These are phyloP conservation scores for Komagataella pastoris DNA, from an alignment of 805 yeast species.

Conservation along the genomic window DNA sequence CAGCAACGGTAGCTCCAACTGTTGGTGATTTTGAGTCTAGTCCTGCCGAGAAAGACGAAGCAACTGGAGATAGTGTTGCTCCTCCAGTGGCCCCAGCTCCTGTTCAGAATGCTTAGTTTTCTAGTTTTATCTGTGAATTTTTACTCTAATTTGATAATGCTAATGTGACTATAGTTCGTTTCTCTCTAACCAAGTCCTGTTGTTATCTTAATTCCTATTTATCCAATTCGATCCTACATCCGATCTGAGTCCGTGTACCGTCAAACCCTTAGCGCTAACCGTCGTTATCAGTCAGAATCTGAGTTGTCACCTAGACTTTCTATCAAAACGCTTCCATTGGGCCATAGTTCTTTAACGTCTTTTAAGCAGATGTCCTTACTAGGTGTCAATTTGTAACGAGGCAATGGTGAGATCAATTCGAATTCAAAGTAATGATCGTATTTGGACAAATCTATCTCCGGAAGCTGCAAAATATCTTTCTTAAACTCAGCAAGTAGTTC, in stretches of 20 bases:
- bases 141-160: background rate
- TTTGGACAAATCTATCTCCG: slow-evolving; percentile 1
- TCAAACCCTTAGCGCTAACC: no score
- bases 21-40: background rate
- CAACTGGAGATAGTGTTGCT: background rate
- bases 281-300: background rate
- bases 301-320: slow-evolving; percentile 9
- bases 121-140: background rate
- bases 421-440: slow-evolving; percentile 16
- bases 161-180: background rate
- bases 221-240: no score
- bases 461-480: slow-evolving; percentile 2
- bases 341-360: slow-evolving; percentile 20
- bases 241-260: background rate
- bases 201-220: background rate
- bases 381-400: slow-evolving; percentile 16
- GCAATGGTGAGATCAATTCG: slow-evolving; percentile 22
- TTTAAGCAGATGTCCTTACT: slow-evolving; percentile 5
- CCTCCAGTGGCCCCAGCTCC: background rate
- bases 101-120: background rate
- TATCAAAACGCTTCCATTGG: slow-evolving; percentile 21
- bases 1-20: background rate
- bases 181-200: background rate
- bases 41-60: background rate
- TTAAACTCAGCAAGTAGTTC: slow-evolving; percentile 6